phyloP scores from a whole-genome alignment of 495 filamentous ascomycete species.

The Daldinia grandis region DNA sequence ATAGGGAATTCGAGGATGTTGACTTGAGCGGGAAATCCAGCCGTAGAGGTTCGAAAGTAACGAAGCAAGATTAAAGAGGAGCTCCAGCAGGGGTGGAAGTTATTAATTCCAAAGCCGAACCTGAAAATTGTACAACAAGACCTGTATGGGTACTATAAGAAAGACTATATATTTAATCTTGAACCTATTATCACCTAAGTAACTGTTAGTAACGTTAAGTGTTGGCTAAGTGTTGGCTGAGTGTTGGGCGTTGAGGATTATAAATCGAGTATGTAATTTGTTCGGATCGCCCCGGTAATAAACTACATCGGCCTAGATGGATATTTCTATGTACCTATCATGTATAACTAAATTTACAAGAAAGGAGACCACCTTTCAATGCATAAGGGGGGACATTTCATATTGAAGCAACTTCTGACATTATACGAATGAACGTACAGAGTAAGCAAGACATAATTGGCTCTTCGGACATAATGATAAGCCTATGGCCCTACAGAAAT shows the following conservation, averaged over 20 bases:
- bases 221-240: neutral
- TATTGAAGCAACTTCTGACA: neutral
- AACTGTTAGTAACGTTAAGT: neutral
- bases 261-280: neutral
- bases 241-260: neutral
- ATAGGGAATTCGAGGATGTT: slow-evolving; percentile 36
- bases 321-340: neutral
- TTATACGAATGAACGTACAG: neutral
- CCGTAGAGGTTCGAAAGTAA: slow-evolving; percentile 25
- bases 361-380: neutral
- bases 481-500: neutral
- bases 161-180: neutral
- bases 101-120: slow-evolving; percentile 4
- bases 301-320: neutral
- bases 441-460: slow-evolving; percentile 9
- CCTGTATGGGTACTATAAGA: slow-evolving; percentile 26
- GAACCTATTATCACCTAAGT: neutral
- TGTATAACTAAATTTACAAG: neutral
- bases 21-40: slow-evolving; percentile 20
- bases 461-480: slow-evolving; percentile 1
- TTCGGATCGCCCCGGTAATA: neutral
- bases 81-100: neutral
- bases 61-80: slow-evolving; percentile 28
- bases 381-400: neutral
- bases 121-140: slow-evolving; percentile 5